Evolutionary conservation across 306 rosid species (phyloP).

Genomic region (Geum urbanum): DNA sequence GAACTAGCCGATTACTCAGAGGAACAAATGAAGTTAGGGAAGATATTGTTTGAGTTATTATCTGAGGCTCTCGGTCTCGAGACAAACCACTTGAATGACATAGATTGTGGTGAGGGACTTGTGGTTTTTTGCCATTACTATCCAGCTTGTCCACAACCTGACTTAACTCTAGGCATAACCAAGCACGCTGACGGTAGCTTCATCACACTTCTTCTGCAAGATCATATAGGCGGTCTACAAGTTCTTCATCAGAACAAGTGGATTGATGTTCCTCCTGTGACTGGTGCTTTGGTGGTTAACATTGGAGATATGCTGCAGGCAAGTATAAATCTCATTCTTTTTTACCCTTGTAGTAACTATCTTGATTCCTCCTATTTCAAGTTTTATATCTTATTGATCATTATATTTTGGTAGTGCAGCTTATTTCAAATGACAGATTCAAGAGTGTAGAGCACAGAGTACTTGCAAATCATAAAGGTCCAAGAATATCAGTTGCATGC

Average conservation of each 20-base stretch:
- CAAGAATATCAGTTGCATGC: conserved; percentile 6
- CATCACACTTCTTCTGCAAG: conserved; percentile 44
- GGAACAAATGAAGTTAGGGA: conserved; percentile 35
- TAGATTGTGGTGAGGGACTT: conserved; percentile 16
- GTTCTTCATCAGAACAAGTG: conserved; percentile 23
- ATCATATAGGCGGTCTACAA: conserved; percentile 53
- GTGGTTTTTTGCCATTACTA: conserved; percentile 18
- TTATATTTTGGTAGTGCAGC: background rate
- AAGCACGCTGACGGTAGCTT: conserved; percentile 38
- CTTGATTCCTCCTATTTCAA: no score
- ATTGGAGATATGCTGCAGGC: conserved; percentile 19
- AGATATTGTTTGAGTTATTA: conserved; percentile 11
- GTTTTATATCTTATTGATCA: no score
- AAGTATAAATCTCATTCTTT: background rate
- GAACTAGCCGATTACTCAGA: conserved; percentile 30
- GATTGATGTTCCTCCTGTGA: conserved; percentile 5
- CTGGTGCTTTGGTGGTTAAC: conserved; percentile 17
- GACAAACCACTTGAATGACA: conserved; percentile 2
- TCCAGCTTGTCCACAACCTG: conserved; percentile 22
- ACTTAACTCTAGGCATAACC: conserved; percentile 8
- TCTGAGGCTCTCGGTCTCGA: conserved; percentile 19
- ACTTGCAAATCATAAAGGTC: conserved; percentile 21
- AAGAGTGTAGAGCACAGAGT: conserved; percentile 36
- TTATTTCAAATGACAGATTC: conserved; percentile 45
- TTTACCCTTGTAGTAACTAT: no score